Evolutionary conservation across 164 flowering plant species (phyloP).

Genomic region (Chimonanthus salicifolius): DNA sequence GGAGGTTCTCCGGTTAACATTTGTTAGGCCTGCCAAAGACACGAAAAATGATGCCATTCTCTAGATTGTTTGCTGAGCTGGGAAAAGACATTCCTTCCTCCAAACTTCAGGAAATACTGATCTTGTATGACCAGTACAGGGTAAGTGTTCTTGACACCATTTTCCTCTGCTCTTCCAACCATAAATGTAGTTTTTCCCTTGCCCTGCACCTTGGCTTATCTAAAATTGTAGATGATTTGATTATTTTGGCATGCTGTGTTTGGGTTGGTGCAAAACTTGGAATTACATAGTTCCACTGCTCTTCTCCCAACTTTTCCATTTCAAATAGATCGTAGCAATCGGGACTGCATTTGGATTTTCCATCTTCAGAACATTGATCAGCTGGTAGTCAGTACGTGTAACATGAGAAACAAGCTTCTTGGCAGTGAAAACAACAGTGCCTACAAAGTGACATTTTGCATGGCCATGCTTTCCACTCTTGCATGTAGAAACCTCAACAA

Average conservation of each 20-base stretch:
- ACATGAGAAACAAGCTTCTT: no score
- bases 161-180: no score
- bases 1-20: neutral
- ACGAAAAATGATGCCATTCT: slow-evolving; percentile 10
- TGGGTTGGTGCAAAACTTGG: no score
- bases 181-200: no score
- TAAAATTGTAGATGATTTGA: no score
- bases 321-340: no score
- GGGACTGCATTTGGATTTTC: no score
- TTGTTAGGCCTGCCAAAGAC: neutral
- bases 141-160: neutral
- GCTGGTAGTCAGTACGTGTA: slow-evolving; percentile 49
- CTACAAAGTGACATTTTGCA: slow-evolving; percentile 52
- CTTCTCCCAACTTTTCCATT: no score
- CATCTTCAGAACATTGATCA: slow-evolving; percentile 31
- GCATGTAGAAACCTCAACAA: slow-evolving; percentile 55
- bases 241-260: no score
- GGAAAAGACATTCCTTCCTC: slow-evolving; percentile 17
- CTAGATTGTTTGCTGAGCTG: slow-evolving; percentile 24
- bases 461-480: slow-evolving; percentile 61
- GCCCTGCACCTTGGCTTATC: no score
- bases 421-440: no score
- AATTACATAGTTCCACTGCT: no score
- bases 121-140: slow-evolving; percentile 8
- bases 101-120: slow-evolving; percentile 9